Base-by-base conservation (phyloP, 73 alveolate genomes). In the Halteria grandinella region DNA sequence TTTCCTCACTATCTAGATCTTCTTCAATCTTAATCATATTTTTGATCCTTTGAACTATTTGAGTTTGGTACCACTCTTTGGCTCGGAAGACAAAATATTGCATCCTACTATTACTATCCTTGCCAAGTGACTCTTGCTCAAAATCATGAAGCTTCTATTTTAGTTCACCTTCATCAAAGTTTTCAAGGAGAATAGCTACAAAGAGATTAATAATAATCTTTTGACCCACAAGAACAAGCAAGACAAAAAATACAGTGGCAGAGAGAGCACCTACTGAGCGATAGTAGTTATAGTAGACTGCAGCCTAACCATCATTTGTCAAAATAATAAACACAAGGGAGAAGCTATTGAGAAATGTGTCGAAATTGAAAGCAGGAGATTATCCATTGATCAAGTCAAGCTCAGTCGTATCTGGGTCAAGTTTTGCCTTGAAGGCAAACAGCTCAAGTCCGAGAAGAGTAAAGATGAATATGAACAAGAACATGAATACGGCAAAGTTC, bases 161-260 rank as follows among this genome's bases (percentile, higher is more conserved):
- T 3, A 66, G 53, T 25, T 55, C 32, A 36, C 47, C 34, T 28
- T 66, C 80, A 44, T 59, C 87, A 41, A 82, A 82, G n/a, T 73
- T 55, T 28, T 75, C 69, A 25, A 82, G 57, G 21, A 82, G 85
- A 36, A 82, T 75, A n/a, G 91, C 91, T 24, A 82, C 36, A 48
- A 82, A 82, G n/a, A 82, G 60, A 17, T 75, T 82, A 7, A 82
- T 75, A 11, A 82, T 31, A 39, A 82, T 59, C 45, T 47, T 17
- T 33, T 71, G 24, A 1, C 91, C 91, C 2, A 82, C 20, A 29
- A 82, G 27, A 4, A 82, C 45, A 29, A 82, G 62, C 5, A 75
- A 21, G 7, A 82, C 78, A 48, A 82, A 82, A 51, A 44, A 82
- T 14, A 71, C 27, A 1, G 80, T 55, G 74, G 79, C 48, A 1